phyloP scores from a whole-genome alignment of 352 stramenopile species.

The Phytophthora syringae region DNA sequence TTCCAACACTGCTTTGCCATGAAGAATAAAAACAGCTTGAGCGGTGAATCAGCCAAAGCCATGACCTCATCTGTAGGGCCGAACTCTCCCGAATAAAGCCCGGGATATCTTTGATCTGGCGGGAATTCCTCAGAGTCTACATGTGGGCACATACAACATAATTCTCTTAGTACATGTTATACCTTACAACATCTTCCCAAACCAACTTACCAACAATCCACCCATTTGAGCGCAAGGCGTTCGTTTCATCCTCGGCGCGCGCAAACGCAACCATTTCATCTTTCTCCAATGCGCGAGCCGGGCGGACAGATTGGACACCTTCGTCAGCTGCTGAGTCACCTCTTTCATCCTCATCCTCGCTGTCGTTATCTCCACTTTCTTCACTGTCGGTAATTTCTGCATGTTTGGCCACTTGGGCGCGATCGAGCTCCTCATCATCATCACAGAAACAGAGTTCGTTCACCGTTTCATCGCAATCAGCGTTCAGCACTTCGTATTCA shows the following conservation, averaged over 20 bases:
- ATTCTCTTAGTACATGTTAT: slow-evolving; percentile 7
- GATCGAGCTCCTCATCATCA: background rate
- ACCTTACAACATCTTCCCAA: slow-evolving; percentile 5
- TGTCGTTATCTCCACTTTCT: background rate
- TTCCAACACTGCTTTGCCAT: slow-evolving; percentile 9
- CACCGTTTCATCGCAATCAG: slow-evolving; percentile 14
- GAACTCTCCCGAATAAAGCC: background rate
- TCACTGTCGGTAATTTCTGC: background rate
- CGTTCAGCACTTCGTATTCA: slow-evolving; percentile 1
- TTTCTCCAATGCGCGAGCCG: background rate
- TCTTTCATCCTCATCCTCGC: background rate
- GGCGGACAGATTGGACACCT: too few relatives aligned
- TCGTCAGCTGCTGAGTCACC: background rate
- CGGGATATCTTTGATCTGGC: background rate
- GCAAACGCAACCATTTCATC: slow-evolving; percentile 3
- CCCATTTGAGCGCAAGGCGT: background rate
- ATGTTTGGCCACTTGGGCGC: background rate
- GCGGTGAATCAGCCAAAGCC: background rate
- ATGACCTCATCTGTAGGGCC: slow-evolving; percentile 5
- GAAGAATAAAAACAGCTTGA: slow-evolving; percentile 13
- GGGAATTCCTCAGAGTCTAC: slow-evolving; percentile 1
- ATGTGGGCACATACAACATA: slow-evolving; percentile 2
- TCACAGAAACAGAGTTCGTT: slow-evolving; percentile 9
- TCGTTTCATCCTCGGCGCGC: background rate
- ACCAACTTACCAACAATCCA: slow-evolving; percentile 4